Conservation (phyloP, 495 filamentous ascomycete genomes). For the Lentithecium fluviatile region DNA sequence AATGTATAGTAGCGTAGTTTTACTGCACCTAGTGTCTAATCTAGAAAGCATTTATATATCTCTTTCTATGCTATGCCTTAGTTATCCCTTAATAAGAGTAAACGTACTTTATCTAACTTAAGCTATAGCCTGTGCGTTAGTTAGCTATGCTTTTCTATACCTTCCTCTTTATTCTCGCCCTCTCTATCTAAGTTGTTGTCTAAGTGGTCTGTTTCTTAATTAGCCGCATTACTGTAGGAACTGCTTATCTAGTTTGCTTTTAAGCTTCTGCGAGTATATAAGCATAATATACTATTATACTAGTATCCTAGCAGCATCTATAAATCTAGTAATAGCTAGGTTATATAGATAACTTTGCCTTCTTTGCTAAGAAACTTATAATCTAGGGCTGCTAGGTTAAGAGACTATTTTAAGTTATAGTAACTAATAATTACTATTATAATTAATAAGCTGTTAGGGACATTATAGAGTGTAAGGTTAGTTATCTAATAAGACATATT, state of each 20-base stretch:
- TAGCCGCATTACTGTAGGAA: constrained; percentile 1
- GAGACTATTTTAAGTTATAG: constrained; percentile 6
- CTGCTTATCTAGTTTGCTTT: constrained; percentile 8
- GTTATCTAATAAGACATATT: constrained; percentile 26
- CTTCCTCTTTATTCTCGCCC: not conserved
- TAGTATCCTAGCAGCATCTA: too few relatives aligned
- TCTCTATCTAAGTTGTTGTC: not conserved
- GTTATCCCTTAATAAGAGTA: constrained; percentile 16
- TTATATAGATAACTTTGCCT: constrained; percentile 16
- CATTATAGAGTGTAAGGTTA: constrained; percentile 15
- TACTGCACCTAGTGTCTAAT: not conserved
- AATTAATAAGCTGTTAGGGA: constrained; percentile 11
- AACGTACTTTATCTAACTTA: constrained; percentile 7
- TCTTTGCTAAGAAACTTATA: constrained; percentile 12
- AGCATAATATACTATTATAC: not conserved
- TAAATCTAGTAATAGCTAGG: too few relatives aligned
- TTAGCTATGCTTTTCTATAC: not conserved
- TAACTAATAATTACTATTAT: constrained; percentile 14
- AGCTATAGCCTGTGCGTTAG: constrained; percentile 8
- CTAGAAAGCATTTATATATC: constrained; percentile 2
- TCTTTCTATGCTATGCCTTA: constrained; percentile 1
- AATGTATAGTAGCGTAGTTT: too few relatives aligned
- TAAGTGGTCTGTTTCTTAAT: constrained; percentile 4
- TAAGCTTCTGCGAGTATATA: constrained; percentile 3
- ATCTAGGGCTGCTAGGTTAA: constrained; percentile 7